A percentile compares a stretch with the other conserved stretches of the same genome.
Evolutionary conservation across 2,329 filamentous ascomycete species (phyloP).

Genomic region (Xylaria sp.): DNA sequence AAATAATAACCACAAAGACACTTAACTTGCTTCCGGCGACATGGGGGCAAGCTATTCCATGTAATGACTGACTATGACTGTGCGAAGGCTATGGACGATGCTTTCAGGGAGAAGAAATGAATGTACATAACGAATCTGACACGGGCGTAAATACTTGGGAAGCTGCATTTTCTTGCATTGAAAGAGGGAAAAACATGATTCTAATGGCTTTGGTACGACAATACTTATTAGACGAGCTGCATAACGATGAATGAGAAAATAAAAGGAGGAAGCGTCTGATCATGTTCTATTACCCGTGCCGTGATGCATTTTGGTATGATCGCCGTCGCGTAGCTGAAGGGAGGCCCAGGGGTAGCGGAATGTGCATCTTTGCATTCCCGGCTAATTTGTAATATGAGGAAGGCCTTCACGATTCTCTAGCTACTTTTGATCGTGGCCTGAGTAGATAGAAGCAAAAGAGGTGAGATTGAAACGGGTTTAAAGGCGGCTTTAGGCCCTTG

Average conservation of each 20-base stretch:
- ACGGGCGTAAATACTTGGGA: conserved; percentile 20
- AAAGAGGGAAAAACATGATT: not conserved
- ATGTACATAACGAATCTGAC: conserved; percentile 31
- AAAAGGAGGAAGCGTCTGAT: not conserved
- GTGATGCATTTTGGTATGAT: not conserved
- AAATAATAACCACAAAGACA: not conserved
- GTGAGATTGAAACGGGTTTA: not conserved
- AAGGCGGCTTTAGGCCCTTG: not conserved
- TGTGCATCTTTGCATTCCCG: not conserved
- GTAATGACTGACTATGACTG: conserved; percentile 7
- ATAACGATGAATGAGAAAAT: not conserved
- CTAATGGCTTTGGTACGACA: not conserved
- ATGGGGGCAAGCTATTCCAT: not conserved
- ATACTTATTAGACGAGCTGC: not conserved
- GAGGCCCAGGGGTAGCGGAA: not conserved
- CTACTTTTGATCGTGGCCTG: not conserved
- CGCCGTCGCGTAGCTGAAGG: not conserved
- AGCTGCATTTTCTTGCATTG: conserved; percentile 19
- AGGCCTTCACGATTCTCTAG: not conserved
- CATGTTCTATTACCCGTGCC: not conserved
- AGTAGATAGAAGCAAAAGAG: not conserved
- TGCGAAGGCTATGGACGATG: not conserved
- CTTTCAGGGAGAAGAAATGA: not conserved
- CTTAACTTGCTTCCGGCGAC: not conserved
- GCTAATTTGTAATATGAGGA: not conserved